Percentiles rank a stretch among this genome's conserved stretches.
These are phyloP conservation scores for Fusarium fracticaudum DNA, from an alignment of 2,329 filamentous ascomycete species.

Conservation along the genomic window DNA sequence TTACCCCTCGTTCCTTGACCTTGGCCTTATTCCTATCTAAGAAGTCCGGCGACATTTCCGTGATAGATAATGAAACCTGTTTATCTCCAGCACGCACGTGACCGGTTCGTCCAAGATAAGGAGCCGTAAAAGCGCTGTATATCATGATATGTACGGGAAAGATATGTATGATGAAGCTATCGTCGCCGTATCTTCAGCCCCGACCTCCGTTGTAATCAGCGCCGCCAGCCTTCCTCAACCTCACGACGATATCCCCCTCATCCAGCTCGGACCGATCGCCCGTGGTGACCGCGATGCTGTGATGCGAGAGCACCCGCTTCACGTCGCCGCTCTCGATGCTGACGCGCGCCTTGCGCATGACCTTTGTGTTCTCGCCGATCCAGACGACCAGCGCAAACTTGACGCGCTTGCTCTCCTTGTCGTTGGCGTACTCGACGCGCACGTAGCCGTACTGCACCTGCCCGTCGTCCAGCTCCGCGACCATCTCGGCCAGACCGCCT, in stretches of 20 bases:
- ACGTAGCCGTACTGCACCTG: slow-evolving; percentile 74
- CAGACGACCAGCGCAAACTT: slow-evolving; percentile 76
- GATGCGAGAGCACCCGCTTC: slow-evolving; percentile 70
- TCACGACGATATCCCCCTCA: slow-evolving; percentile 67
- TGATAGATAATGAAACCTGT: not conserved
- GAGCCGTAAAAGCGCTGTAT: not conserved
- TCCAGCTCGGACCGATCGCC: slow-evolving; percentile 68
- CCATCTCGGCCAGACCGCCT: slow-evolving; percentile 69
- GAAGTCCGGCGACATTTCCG: slow-evolving; percentile 23
- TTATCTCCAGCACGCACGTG: slow-evolving; percentile 8
- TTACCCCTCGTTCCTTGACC: not conserved
- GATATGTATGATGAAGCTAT: not conserved
- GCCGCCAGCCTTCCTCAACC: slow-evolving; percentile 72
- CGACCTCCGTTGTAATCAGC: slow-evolving; percentile 76
- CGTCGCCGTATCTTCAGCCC: slow-evolving; percentile 51
- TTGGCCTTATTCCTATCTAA: slow-evolving; percentile 23
- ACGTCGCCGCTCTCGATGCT: slow-evolving; percentile 74
- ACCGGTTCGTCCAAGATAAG: slow-evolving; percentile 5
- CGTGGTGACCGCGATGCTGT: slow-evolving; percentile 72
- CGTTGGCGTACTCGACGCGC: slow-evolving; percentile 75
- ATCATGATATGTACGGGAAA: not conserved
- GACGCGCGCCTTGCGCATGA: slow-evolving; percentile 76
- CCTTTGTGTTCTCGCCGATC: slow-evolving; percentile 72
- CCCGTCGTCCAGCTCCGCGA: slow-evolving; percentile 62
- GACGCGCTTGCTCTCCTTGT: slow-evolving; percentile 73